Evolutionary conservation across 2,329 filamentous ascomycete genomes (phyloP), one percentile per base, ranked within the genome.

Genomic region (Stachybotrys chartarum): DNA sequence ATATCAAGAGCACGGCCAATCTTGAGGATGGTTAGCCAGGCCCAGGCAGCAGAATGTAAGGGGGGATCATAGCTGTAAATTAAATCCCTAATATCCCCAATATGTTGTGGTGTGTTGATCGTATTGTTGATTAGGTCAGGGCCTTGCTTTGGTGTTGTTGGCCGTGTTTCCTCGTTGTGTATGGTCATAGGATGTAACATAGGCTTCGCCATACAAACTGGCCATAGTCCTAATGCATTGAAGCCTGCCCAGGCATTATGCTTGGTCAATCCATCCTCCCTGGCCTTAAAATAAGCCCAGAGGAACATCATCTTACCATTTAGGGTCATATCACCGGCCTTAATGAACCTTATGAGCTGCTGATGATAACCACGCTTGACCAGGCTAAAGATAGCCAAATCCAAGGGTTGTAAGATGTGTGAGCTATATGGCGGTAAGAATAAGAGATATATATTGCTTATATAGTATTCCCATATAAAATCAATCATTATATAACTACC

Each of bases 391-490:
- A 56, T 49, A 3, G 30, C 42, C 6, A 56, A 24, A 53, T 56
- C 31, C 5, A 56, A 44, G 30, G 51, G 50, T 44, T 56, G 18
- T 16, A 56, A 31, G n/a, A 53, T 49, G 35, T 56, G 31, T 18
- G 45, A 56, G 32, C n/a, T 30, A 53, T 56, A 44, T 30, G 30
- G 4, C 42, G 44, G 45, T 14, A 56, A 32, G 32, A 53, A 56
- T 7, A 56, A 24, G 7, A 56, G 18, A 46, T 7, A 32, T 7
- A 50, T 50, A 50, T 50, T 32, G n/a, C 30, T 50, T 32, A 24
- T 24, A 32, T 30, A 58, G 24, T 30, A 58, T 50, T 56, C 16
- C 1, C 53, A 58, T 12, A 58, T 4, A 24, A 59, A 56, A 49
- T 59, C 17, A n/a, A 53, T 42, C 8, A n/a, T 58, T 30, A 7